phyloP scores from a whole-genome alignment of 768 basidiomycete species.

The Pholiota conissans region DNA sequence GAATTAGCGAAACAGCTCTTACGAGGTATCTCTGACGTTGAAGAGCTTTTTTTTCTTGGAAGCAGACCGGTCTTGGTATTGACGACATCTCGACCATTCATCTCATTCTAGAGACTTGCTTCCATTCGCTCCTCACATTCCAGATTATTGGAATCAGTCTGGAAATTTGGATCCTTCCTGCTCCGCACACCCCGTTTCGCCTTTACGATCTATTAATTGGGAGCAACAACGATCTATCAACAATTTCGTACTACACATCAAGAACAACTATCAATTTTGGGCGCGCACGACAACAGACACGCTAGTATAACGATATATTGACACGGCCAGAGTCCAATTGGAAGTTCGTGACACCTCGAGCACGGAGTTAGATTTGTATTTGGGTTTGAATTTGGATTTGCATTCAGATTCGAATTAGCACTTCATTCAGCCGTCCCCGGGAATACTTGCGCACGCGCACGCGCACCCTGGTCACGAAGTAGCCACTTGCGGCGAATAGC shows the following conservation, averaged over 20 bases:
- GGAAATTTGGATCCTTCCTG: background rate
- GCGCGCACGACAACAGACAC: background rate
- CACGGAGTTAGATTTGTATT: slow-evolving; percentile 4
- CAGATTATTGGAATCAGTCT: too few species aligned
- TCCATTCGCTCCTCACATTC: too few species aligned
- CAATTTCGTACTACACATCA: background rate
- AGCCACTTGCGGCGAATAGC: slow-evolving; percentile 1
- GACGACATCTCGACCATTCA: too few species aligned
- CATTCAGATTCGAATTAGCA: background rate
- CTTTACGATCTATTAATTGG: background rate
- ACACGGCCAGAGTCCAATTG: background rate
- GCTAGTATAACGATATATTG: background rate
- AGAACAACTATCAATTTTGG: background rate
- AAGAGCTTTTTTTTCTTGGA: too few species aligned
- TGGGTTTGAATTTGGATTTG: background rate
- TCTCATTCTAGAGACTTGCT: too few species aligned
- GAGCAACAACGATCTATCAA: slow-evolving; percentile 6
- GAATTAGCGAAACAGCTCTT: background rate
- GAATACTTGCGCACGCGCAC: background rate
- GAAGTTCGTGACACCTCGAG: background rate
- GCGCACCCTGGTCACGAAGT: slow-evolving; percentile 1
- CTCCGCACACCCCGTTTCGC: background rate
- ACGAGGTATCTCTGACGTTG: background rate
- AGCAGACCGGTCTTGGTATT: too few species aligned
- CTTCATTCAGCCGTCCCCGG: background rate